Conservation (phyloP, 202 grass and related monocot species). For the Saccharum hybrid region DNA sequence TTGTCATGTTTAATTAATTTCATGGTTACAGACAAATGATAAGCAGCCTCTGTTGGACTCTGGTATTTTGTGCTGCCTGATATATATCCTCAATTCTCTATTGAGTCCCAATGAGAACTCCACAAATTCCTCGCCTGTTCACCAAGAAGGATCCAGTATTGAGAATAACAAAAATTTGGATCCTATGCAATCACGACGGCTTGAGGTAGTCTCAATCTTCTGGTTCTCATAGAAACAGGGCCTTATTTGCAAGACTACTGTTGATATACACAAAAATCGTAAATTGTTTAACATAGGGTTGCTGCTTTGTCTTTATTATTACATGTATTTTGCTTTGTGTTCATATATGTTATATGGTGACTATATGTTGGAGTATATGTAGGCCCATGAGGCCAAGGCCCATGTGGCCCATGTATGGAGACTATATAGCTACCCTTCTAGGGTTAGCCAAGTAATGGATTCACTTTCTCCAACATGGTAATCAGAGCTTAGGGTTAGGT, state of each 20-base stretch:
- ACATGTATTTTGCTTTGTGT: conserved; percentile 31
- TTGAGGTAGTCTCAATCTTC: conserved; percentile 72
- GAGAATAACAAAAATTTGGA: conserved; percentile 66
- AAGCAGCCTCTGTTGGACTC: conserved; percentile 95
- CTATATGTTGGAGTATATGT: too few relatives aligned
- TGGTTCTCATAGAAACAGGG: conserved; percentile 36
- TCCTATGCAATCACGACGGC: conserved; percentile 58
- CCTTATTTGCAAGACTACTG: conserved; percentile 37
- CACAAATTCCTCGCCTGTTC: conserved; percentile 47
- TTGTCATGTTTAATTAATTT: conserved; percentile 65
- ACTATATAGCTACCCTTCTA: too few relatives aligned
- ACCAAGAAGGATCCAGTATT: conserved; percentile 54
- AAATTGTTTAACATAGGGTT: conserved; percentile 35
- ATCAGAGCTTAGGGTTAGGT: too few relatives aligned
- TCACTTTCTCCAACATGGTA: too few relatives aligned
- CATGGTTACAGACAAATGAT: conserved; percentile 71
- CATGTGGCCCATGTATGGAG: too few relatives aligned
- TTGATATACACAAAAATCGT: conserved; percentile 38
- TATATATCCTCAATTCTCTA: conserved; percentile 93
- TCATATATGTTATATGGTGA: conserved; percentile 34
- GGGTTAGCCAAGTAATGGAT: too few relatives aligned
- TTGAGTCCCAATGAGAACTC: conserved; percentile 69
- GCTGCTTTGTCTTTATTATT: conserved; percentile 26
- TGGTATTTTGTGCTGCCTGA: conserved; percentile 96
- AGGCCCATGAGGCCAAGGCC: too few relatives aligned